phyloP scores from a whole-genome alignment of 2,329 filamentous ascomycete species.

The Didymellaceae sp. region DNA sequence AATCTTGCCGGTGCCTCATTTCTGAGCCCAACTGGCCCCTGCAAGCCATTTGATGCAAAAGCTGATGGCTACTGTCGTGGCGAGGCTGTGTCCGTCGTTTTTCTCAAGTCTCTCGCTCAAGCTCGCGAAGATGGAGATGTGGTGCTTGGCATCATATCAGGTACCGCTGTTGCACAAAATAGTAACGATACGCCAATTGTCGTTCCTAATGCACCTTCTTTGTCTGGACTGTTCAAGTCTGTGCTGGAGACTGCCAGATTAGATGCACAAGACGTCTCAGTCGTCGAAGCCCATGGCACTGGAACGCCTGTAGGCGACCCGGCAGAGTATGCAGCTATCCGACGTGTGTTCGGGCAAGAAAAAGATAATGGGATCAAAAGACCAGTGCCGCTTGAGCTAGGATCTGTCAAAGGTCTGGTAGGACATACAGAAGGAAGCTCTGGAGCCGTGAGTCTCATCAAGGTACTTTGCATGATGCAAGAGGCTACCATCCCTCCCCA shows the following conservation, averaged over 20 bases:
- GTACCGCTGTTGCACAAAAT: slow-evolving; percentile 22
- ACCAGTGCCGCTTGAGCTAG: slow-evolving; percentile 23
- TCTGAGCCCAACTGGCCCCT: slow-evolving; percentile 54
- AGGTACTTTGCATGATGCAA: slow-evolving; percentile 37
- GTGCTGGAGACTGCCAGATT: slow-evolving; percentile 14
- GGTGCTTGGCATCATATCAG: slow-evolving; percentile 54
- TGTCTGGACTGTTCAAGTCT: slow-evolving; percentile 14
- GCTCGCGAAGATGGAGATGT: slow-evolving; percentile 59
- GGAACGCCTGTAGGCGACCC: slow-evolving; percentile 26
- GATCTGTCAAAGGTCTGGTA: slow-evolving; percentile 41
- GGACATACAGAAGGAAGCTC: slow-evolving; percentile 36
- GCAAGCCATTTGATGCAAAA: slow-evolving; percentile 46
- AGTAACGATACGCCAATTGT: slow-evolving; percentile 16
- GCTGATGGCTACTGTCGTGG: slow-evolving; percentile 62
- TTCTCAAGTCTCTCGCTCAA: slow-evolving; percentile 58
- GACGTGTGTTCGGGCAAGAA: slow-evolving; percentile 21
- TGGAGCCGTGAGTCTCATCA: slow-evolving; percentile 32
- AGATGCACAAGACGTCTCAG: slow-evolving; percentile 5
- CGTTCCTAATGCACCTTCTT: slow-evolving; percentile 20
- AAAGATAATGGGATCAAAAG: background rate
- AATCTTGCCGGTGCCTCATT: slow-evolving; percentile 50
- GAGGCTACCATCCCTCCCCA: slow-evolving; percentile 28
- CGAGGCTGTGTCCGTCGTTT: slow-evolving; percentile 57
- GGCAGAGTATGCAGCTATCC: slow-evolving; percentile 25
- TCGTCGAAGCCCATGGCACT: slow-evolving; percentile 27